A percentile compares a stretch with the other conserved stretches of the same genome.
phyloP scores from a whole-genome alignment of 768 basidiomycete species.

The Ramaria sp. region DNA sequence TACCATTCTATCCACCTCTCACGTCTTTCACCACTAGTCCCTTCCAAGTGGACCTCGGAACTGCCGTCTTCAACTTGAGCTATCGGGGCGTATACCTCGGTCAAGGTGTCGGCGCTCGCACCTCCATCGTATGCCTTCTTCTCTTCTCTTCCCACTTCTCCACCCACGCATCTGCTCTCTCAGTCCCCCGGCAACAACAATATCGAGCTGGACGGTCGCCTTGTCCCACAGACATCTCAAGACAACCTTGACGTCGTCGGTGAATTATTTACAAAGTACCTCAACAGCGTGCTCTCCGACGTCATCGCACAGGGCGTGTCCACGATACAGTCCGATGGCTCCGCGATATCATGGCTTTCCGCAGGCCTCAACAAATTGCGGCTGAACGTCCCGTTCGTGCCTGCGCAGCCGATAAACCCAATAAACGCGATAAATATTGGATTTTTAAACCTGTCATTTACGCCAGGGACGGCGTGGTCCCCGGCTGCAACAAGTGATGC shows the following conservation, averaged over 20 bases:
- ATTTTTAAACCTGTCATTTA: slow-evolving; percentile 45
- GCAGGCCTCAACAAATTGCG: slow-evolving; percentile 43
- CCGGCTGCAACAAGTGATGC: slow-evolving; percentile 46
- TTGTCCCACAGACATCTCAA: slow-evolving; percentile 39
- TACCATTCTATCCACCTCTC: slow-evolving; percentile 7
- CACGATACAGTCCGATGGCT: slow-evolving; percentile 44
- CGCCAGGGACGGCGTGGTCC: slow-evolving; percentile 40
- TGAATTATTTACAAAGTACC: slow-evolving; percentile 56
- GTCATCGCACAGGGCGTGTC: slow-evolving; percentile 52
- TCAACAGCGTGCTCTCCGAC: slow-evolving; percentile 49
- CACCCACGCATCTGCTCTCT: background rate
- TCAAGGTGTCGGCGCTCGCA: slow-evolving; percentile 39
- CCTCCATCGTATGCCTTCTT: slow-evolving; percentile 35
- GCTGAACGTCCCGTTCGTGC: slow-evolving; percentile 53
- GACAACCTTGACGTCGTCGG: slow-evolving; percentile 38
- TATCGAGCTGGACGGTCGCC: slow-evolving; percentile 45
- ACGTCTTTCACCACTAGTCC: slow-evolving; percentile 29
- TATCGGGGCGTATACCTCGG: slow-evolving; percentile 51
- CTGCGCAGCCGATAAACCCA: slow-evolving; percentile 42
- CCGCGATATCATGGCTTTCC: slow-evolving; percentile 55
- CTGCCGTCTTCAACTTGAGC: slow-evolving; percentile 47
- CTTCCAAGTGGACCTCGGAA: slow-evolving; percentile 59
- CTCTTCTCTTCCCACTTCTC: background rate
- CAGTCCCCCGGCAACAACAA: slow-evolving; percentile 45
- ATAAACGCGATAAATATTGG: slow-evolving; percentile 57